Evolutionary conservation across 176 grass and related monocot genomes (phyloP).

Genomic region (Aegilops longissima): DNA sequence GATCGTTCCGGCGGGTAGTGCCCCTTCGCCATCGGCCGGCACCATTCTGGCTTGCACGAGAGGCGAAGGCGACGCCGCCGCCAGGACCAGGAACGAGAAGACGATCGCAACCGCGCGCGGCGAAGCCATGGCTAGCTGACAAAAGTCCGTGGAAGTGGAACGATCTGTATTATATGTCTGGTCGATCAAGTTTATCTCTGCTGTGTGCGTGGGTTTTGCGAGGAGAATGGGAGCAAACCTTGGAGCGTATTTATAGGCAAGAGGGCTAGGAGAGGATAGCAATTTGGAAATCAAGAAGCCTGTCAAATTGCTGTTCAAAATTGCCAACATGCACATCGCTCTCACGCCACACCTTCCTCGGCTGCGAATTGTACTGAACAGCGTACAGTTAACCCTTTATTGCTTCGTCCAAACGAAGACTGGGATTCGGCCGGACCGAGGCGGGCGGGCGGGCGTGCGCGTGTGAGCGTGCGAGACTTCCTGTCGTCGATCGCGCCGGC

Average conservation of each 20-base stretch:
- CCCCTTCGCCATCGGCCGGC: neutral
- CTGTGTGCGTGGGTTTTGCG: neutral
- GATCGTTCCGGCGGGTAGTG: neutral
- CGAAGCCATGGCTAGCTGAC: neutral
- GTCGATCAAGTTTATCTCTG: neutral
- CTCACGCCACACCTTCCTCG: neutral
- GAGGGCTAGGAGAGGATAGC: neutral
- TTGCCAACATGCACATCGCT: neutral
- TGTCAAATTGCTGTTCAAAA: neutral
- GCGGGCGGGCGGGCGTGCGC: neutral
- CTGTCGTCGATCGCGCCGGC: neutral
- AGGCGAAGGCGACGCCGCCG: neutral
- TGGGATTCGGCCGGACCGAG: neutral
- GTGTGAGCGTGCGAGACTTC: neutral
- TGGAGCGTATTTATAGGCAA: constrained; percentile 29
- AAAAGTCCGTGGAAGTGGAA: neutral
- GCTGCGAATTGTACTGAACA: neutral
- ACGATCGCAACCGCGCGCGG: neutral
- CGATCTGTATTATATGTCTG: too few relatives aligned
- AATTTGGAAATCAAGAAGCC: neutral
- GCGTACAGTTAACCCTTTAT: neutral
- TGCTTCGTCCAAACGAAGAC: neutral
- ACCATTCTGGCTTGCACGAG: neutral
- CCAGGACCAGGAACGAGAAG: neutral
- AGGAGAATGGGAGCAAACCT: neutral